Conservation (phyloP, 306 rosid genomes). For the Cucumis sativus region DNA sequence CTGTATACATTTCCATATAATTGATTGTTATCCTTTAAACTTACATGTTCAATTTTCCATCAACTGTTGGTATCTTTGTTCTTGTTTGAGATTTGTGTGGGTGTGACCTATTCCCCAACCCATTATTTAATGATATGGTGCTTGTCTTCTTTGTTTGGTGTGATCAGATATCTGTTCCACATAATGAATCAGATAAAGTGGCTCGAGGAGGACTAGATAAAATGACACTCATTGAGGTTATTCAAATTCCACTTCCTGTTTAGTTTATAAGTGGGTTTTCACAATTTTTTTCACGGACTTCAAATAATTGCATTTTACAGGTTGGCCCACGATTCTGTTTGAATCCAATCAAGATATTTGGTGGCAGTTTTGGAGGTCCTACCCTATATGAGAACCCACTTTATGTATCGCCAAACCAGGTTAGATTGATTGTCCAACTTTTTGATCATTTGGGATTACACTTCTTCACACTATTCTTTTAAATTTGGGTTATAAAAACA, state of each 20-base stretch:
- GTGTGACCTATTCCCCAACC: neutral
- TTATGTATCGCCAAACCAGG: conserved; percentile 93
- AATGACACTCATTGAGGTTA: conserved; percentile 88
- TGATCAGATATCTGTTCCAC: conserved; percentile 72
- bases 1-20: neutral
- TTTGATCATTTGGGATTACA: neutral
- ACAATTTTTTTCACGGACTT: neutral
- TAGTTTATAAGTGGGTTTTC: conserved; percentile 6
- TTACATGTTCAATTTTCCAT: neutral
- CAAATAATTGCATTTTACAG: conserved; percentile 24
- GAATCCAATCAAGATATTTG: conserved; percentile 92
- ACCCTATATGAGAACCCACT: conserved; percentile 77
- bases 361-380: conserved; percentile 98
- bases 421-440: conserved; percentile 10
- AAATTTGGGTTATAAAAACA: no score
- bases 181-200: conserved; percentile 65
- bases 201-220: conserved; percentile 84
- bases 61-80: neutral
- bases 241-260: conserved; percentile 2
- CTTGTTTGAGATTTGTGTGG: neutral
- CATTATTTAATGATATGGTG: neutral
- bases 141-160: neutral
- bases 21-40: neutral
- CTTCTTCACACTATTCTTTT: neutral
- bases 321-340: conserved; percentile 94